These are phyloP conservation scores for Mediolabrus comicus DNA, from an alignment of 108 stramenopile species.

Conservation along the genomic window DNA sequence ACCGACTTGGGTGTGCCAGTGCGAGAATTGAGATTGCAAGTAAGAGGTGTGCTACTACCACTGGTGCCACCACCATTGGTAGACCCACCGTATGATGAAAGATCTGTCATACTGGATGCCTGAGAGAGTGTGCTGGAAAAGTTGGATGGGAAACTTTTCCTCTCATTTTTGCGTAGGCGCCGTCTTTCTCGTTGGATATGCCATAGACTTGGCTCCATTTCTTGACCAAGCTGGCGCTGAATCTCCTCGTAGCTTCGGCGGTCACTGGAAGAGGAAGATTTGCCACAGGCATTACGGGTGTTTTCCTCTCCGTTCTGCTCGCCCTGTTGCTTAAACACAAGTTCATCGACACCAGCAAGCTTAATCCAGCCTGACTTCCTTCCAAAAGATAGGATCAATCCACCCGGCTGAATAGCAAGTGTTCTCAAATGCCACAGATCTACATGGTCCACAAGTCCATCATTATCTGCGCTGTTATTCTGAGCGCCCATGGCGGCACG, in stretches of 20 bases:
- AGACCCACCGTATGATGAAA: conserved; percentile 6
- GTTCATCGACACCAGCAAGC: conserved; percentile 16
- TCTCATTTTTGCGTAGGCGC: conserved; percentile 9
- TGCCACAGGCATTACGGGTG: too few species aligned
- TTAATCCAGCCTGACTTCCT: conserved; percentile 18
- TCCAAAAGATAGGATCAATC: background rate
- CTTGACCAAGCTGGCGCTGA: background rate
- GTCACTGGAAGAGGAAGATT: background rate
- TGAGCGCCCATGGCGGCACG: background rate
- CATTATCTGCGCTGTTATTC: background rate
- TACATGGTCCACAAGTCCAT: background rate
- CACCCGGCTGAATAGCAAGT: conserved; percentile 16
- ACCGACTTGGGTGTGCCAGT: conserved; percentile 14
- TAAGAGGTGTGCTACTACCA: conserved; percentile 4
- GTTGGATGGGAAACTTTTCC: background rate
- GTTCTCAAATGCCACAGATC: conserved; percentile 23
- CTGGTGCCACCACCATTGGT: background rate
- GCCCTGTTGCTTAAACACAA: conserved; percentile 1
- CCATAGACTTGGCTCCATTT: conserved; percentile 10
- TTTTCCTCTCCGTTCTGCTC: background rate
- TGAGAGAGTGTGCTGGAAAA: background rate
- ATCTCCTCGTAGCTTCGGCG: conserved; percentile 1
- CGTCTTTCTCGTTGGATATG: conserved; percentile 18
- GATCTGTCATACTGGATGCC: conserved; percentile 12
- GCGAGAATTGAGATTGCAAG: conserved; percentile 4